Conservation (phyloP, 176 grass and related monocot species). For the Alopecurus myosuroides region DNA sequence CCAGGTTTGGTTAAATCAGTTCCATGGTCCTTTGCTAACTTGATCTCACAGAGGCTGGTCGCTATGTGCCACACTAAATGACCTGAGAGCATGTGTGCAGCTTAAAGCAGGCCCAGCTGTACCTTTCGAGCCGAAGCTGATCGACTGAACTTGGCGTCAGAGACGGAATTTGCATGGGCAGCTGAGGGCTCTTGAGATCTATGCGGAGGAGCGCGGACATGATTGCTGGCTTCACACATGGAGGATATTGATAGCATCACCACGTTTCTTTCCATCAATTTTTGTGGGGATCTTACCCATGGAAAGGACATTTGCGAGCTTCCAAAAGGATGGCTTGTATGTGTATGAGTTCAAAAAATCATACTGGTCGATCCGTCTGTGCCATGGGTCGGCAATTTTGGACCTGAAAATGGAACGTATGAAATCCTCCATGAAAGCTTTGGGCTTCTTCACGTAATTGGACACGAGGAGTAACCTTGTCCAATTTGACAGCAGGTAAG, state of each 20-base stretch:
- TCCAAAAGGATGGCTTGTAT: neutral
- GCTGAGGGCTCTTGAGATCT: neutral
- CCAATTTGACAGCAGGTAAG: neutral
- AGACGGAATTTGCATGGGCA: neutral
- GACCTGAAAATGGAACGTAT: neutral
- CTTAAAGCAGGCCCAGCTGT: neutral
- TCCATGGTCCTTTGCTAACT: neutral
- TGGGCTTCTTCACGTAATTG: too few relatives aligned
- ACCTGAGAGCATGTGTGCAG: neutral
- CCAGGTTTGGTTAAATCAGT: neutral
- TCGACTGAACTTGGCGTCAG: neutral
- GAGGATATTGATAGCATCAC: neutral
- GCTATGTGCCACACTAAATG: slow-evolving; percentile 42
- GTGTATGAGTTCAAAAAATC: neutral
- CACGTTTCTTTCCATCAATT: neutral
- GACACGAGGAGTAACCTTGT: neutral
- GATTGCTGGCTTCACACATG: neutral
- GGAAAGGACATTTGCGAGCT: neutral
- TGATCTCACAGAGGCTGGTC: slow-evolving; percentile 33
- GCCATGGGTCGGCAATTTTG: neutral
- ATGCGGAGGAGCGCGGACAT: neutral
- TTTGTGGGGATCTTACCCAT: neutral
- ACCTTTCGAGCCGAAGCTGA: neutral
- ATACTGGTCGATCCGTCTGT: neutral
- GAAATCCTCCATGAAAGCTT: neutral